A percentile compares a stretch with the other conserved stretches of the same genome.
Conservation (phyloP, 257 asterid genomes). For the Salvia rosmarinus region DNA sequence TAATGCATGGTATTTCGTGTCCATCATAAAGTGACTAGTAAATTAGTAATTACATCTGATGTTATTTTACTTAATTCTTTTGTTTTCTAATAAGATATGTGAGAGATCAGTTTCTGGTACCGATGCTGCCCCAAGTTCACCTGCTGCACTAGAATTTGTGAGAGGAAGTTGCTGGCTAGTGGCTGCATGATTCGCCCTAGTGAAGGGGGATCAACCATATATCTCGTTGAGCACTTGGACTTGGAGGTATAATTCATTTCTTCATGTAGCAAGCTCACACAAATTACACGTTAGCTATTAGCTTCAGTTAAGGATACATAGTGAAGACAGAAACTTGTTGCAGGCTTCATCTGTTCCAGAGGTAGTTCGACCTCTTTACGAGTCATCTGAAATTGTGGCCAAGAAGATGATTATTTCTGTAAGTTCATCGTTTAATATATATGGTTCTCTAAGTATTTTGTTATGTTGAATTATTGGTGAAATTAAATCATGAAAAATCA, state of each 20-base stretch:
- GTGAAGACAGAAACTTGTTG: constrained; percentile 16
- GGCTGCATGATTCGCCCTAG: constrained; percentile 50
- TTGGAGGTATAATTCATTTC: constrained; percentile 42
- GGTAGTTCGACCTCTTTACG: constrained; percentile 50
- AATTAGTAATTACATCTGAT: constrained; percentile 1
- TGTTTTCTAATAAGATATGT: constrained; percentile 44
- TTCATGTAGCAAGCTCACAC: constrained; percentile 17
- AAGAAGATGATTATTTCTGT: constrained; percentile 44
- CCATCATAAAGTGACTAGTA: constrained; percentile 1
- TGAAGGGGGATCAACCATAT: constrained; percentile 47
- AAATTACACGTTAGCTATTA: background rate
- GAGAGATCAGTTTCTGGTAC: constrained; percentile 50
- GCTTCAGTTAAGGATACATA: constrained; percentile 16
- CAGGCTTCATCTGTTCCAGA: constrained; percentile 58
- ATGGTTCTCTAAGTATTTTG: background rate
- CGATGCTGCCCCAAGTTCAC: constrained; percentile 46
- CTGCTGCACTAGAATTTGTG: constrained; percentile 47
- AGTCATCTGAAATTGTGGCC: constrained; percentile 50
- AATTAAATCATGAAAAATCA: background rate
- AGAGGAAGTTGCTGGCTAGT: constrained; percentile 52
- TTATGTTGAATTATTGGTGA: background rate
- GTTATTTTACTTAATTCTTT: background rate
- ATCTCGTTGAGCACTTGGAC: constrained; percentile 49
- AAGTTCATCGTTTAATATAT: constrained; percentile 27
- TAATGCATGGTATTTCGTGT: background rate